Conservation (phyloP, 257 asterid species). For the Echium plantagineum region DNA sequence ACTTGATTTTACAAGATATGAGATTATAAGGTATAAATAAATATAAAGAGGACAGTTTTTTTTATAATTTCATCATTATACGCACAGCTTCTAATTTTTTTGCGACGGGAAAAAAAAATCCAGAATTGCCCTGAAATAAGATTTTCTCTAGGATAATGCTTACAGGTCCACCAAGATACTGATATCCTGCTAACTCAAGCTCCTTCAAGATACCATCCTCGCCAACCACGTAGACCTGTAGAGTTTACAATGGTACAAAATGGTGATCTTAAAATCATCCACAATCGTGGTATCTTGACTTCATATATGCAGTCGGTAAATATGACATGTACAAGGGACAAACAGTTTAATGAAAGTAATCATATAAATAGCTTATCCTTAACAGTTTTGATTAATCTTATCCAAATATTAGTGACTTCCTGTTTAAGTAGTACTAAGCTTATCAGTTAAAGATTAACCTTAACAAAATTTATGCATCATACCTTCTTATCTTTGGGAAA, state of each 20-base stretch:
- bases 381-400: too few species aligned
- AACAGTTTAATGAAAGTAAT: not conserved
- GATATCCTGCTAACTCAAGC: slow-evolving; percentile 83
- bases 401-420: too few species aligned
- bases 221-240: slow-evolving; percentile 88
- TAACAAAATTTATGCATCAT: not conserved
- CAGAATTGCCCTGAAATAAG: not conserved
- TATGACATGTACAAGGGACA: not conserved
- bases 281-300: not conserved
- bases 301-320: not conserved
- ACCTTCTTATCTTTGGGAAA: slow-evolving; percentile 98
- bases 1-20: not conserved
- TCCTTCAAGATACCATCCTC: slow-evolving; percentile 95
- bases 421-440: not conserved
- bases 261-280: not conserved
- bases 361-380: not conserved
- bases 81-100: too few species aligned
- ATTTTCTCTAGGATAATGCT: slow-evolving; percentile 12
- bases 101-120: not conserved
- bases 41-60: not conserved
- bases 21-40: not conserved
- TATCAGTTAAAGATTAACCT: not conserved
- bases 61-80: not conserved
- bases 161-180: slow-evolving; percentile 93
- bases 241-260: slow-evolving; percentile 3